Percentiles rank a stretch among this genome's conserved stretches.
phyloP scores from a whole-genome alignment of 805 yeast genomes.

The Danielia reshetovae region DNA sequence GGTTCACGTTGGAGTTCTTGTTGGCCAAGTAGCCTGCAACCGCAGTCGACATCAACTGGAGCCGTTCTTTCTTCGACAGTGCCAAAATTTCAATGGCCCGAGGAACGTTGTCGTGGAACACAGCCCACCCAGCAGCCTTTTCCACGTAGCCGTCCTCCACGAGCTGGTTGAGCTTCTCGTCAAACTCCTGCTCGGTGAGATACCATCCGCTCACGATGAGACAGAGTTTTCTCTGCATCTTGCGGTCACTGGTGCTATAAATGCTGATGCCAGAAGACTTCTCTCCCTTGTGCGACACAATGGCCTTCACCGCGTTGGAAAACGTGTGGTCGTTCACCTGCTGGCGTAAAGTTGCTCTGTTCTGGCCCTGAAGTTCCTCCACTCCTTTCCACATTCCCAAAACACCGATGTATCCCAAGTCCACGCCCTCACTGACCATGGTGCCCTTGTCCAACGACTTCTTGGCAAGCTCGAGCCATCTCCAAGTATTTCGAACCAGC shows the following conservation, averaged over 20 bases:
- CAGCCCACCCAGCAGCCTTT: slow-evolving; percentile 98
- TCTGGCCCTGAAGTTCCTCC: slow-evolving; percentile 44
- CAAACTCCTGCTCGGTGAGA: slow-evolving; percentile 69
- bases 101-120: slow-evolving; percentile 83
- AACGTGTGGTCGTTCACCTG: slow-evolving; percentile 36
- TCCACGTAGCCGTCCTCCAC: slow-evolving; percentile 61
- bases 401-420: slow-evolving; percentile 85
- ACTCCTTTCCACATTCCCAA: slow-evolving; percentile 84
- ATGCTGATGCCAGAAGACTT: slow-evolving; percentile 45
- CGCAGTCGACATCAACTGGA: slow-evolving; percentile 84
- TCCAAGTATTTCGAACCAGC: slow-evolving; percentile 74
- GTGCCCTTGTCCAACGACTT: slow-evolving; percentile 60
- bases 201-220: slow-evolving; percentile 90
- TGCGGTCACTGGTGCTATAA: slow-evolving; percentile 44
- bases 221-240: slow-evolving; percentile 71
- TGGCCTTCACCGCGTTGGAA: slow-evolving; percentile 48
- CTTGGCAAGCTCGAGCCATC: slow-evolving; percentile 78
- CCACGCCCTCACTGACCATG: slow-evolving; percentile 66
- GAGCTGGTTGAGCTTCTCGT: slow-evolving; percentile 57
- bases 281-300: slow-evolving; percentile 46
- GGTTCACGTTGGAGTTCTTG: slow-evolving; percentile 53
- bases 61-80: slow-evolving; percentile 64
- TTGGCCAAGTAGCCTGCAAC: slow-evolving; percentile 71
- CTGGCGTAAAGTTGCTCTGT: slow-evolving; percentile 29
- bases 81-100: slow-evolving; percentile 78